A percentile compares a stretch with the other conserved stretches of the same genome.
Evolutionary conservation across 2,329 filamentous ascomycete species (phyloP).

Genomic region (Niveomyces coronatus): DNA sequence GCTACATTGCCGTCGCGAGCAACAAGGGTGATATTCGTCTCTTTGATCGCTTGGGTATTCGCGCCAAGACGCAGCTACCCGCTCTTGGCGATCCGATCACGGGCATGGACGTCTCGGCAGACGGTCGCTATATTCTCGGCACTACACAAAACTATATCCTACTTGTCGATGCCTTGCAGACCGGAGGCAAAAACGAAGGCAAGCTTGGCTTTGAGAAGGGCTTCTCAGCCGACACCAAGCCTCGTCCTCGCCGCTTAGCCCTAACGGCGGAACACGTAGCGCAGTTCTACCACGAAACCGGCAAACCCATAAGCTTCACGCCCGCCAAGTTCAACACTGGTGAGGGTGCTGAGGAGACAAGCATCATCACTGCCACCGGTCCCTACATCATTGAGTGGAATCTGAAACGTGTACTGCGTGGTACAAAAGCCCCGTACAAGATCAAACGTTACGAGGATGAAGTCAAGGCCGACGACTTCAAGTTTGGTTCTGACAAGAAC

Average conservation of each 20-base stretch:
- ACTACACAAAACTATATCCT: conserved; percentile 92
- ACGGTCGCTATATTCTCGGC: conserved; percentile 89
- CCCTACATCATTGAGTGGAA: conserved; percentile 97
- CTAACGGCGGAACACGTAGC: conserved; percentile 88
- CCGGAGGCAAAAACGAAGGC: conserved; percentile 89
- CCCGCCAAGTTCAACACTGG: conserved; percentile 91
- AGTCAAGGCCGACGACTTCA: conserved; percentile 97
- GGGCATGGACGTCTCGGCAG: conserved; percentile 87
- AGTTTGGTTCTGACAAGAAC: conserved; percentile 93
- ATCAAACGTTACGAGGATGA: conserved; percentile 96
- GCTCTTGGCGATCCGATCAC: conserved; percentile 92
- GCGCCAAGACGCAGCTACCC: conserved; percentile 93
- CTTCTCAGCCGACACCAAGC: conserved; percentile 87
- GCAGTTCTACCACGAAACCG: conserved; percentile 95
- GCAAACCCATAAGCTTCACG: conserved; percentile 76
- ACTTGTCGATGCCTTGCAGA: conserved; percentile 83
- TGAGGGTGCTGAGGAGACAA: conserved; percentile 70
- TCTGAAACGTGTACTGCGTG: conserved; percentile 75
- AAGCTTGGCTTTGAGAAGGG: conserved; percentile 95
- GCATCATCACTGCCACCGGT: conserved; percentile 91
- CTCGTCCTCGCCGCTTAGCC: conserved; percentile 80
- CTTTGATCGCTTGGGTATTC: conserved; percentile 92
- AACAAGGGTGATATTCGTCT: conserved; percentile 97
- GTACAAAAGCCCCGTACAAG: conserved; percentile 78
- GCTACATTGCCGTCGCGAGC: conserved; percentile 91